Conservation (phyloP, 805 yeast genomes). For the Vanderwaltozyma polyspora region DNA sequence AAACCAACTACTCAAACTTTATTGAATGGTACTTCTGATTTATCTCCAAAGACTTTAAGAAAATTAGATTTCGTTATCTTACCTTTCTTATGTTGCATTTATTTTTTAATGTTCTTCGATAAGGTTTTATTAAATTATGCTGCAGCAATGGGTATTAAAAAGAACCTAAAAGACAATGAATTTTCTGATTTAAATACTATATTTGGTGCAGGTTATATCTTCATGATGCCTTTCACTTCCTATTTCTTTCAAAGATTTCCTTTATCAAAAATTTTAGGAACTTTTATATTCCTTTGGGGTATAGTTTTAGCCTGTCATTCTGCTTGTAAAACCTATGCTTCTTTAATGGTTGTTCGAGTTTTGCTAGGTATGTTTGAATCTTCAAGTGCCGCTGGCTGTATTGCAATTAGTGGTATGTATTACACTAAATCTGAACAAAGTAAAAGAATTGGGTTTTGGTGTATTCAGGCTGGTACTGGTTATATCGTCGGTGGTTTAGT, state of each 20-base stretch:
- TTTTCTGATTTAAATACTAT: constrained; percentile 44
- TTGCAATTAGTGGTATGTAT: constrained; percentile 52
- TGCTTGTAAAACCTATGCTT: constrained; percentile 42
- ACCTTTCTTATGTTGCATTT: constrained; percentile 41
- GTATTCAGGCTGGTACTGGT: constrained; percentile 45
- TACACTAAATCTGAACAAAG: constrained; percentile 44
- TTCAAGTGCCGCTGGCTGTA: constrained; percentile 44
- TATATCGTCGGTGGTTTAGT: constrained; percentile 36
- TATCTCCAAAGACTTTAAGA: constrained; percentile 14
- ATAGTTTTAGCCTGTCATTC: constrained; percentile 38
- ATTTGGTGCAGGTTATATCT: constrained; percentile 42
- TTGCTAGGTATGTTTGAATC: constrained; percentile 45
- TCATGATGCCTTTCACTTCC: constrained; percentile 42
- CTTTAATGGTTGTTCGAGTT: constrained; percentile 44
- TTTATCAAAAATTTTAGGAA: constrained; percentile 39
- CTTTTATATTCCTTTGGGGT: constrained; percentile 44
- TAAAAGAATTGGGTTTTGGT: constrained; percentile 44
- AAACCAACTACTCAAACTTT: constrained; percentile 2
- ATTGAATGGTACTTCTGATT: constrained; percentile 18
- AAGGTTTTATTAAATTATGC: constrained; percentile 51
- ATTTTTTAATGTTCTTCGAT: constrained; percentile 48
- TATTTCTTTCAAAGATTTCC: constrained; percentile 42
- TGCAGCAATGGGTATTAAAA: constrained; percentile 52
- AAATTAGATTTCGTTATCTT: constrained; percentile 40
- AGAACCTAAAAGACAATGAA: constrained; percentile 36